Percentiles rank a stretch among this genome's conserved stretches.
These are phyloP conservation scores for Nadsonia starkeyi-henricii DNA, from an alignment of 1,139 yeast genomes.

Conservation along the genomic window DNA sequence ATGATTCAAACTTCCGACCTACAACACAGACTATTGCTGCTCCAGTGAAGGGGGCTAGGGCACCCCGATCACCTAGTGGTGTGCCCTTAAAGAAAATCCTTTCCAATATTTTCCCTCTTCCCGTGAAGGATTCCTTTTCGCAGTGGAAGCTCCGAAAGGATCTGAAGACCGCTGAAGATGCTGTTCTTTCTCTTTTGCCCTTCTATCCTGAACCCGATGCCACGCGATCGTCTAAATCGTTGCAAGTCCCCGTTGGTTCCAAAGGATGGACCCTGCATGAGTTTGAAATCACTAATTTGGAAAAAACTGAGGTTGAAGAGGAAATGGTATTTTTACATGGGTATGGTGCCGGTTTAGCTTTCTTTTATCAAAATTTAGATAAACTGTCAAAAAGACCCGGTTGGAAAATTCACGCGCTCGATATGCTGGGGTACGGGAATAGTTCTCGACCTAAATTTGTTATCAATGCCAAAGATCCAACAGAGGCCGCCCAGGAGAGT, in stretches of 20 bases:
- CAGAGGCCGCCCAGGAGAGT: slow-evolving; percentile 8
- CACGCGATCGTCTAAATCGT: slow-evolving; percentile 32
- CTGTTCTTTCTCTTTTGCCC: slow-evolving; percentile 39
- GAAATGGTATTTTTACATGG: slow-evolving; percentile 69
- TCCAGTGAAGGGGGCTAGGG: neutral
- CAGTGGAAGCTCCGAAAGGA: neutral
- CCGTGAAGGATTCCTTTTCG: neutral
- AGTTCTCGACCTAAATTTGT: slow-evolving; percentile 47
- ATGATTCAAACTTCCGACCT: no score
- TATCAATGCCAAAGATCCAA: slow-evolving; percentile 18
- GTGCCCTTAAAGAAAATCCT: neutral
- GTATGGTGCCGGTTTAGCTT: slow-evolving; percentile 79
- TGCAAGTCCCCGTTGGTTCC: slow-evolving; percentile 36
- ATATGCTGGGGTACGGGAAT: slow-evolving; percentile 74
- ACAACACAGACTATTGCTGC: neutral
- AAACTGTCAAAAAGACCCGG: slow-evolving; percentile 27
- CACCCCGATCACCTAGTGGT: neutral
- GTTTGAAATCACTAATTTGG: slow-evolving; percentile 26
- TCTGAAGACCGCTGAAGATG: slow-evolving; percentile 25
- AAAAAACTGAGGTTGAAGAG: slow-evolving; percentile 12
- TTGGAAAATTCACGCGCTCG: slow-evolving; percentile 56
- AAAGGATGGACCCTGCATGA: slow-evolving; percentile 45
- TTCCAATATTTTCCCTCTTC: neutral
- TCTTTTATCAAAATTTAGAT: slow-evolving; percentile 66
- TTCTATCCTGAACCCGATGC: slow-evolving; percentile 43